phyloP scores from a whole-genome alignment of 495 filamentous ascomycete species.

The Glarea lozoyensis region DNA sequence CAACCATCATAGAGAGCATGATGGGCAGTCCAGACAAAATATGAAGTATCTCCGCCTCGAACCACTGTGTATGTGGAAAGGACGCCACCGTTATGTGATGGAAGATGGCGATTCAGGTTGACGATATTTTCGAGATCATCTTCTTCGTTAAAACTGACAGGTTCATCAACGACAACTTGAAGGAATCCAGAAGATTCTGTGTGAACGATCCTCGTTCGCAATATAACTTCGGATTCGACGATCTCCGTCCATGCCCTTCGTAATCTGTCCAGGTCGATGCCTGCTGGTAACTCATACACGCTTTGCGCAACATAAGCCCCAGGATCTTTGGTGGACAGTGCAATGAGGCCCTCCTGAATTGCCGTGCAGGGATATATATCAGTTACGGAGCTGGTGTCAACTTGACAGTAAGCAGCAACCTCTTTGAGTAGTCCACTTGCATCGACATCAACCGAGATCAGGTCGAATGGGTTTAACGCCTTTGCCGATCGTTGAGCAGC shows the following conservation, averaged over 20 bases:
- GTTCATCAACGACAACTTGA: conserved; percentile 38
- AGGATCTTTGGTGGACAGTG: conserved; percentile 46
- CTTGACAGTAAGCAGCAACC: background rate
- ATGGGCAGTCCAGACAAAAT: conserved; percentile 56
- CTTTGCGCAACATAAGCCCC: conserved; percentile 49
- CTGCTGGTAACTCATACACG: conserved; percentile 32
- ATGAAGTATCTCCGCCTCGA: background rate
- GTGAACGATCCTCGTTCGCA: conserved; percentile 48
- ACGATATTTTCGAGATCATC: background rate
- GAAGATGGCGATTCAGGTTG: background rate
- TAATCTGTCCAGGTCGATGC: conserved; percentile 38
- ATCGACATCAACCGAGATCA: conserved; percentile 18
- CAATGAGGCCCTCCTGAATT: conserved; percentile 61
- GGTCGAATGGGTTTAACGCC: conserved; percentile 38
- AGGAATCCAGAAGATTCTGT: conserved; percentile 32
- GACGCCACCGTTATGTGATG: conserved; percentile 4
- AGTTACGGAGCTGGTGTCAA: conserved; percentile 33
- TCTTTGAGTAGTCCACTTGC: background rate
- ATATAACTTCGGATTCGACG: conserved; percentile 37
- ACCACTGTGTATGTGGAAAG: conserved; percentile 22
- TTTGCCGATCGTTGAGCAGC: conserved; percentile 32
- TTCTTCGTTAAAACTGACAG: conserved; percentile 9
- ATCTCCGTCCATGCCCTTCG: conserved; percentile 44
- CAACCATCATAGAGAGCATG: conserved; percentile 65
- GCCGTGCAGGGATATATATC: conserved; percentile 65